Base-by-base conservation (phyloP, 345 rosid genomes). In the Anacardium occidentale region DNA sequence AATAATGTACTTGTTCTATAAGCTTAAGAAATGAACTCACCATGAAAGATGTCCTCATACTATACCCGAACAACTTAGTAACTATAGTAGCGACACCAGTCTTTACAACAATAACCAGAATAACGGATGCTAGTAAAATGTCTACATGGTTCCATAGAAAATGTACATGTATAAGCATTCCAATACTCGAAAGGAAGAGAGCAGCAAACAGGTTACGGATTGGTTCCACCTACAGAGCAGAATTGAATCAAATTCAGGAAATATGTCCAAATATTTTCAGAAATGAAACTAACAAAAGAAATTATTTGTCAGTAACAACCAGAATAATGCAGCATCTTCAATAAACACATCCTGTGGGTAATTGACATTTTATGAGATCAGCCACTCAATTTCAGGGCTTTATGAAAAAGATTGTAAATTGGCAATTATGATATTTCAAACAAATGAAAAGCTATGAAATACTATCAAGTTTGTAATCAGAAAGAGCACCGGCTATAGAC, bases 121-220 rank as follows among this genome's bases (percentile, higher is more conserved):
- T 87, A 80, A 96, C 97, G 42, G 99, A 89, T 40, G 96, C 99
- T 29, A 96, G 82, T 83, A 96, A 86, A 82, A 96, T 96, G 83
- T 96, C 99, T 77, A 91, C 93, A 72, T 95, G 99, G 83, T 85
- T 93, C 99, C 99, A 93, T n/a, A 95, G 84, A 81, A 95, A 95
- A 65, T 90, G 98, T 20, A 95, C 98, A 62, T 95, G 84, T 81
- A 95, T 95, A 56, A 95, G 97, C 99, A 95, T 95, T 74, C 99
- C 99, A 22, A 95, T 95, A 79, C 99, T 91, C 44, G 99, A 92
- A 47, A 95, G 91, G 79, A 92, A 95, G 72, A 95, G 99, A 66
- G 99, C 99, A 10, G 98, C 91, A 72, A 95, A 95, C 71, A 95
- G 73, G 82, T 95, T 95, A 56, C 99, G 94, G 62, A 95, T 92